phyloP scores from a whole-genome alignment of 225 moss, liverwort and hornwort genomes.

The Lunularia cruciata region DNA sequence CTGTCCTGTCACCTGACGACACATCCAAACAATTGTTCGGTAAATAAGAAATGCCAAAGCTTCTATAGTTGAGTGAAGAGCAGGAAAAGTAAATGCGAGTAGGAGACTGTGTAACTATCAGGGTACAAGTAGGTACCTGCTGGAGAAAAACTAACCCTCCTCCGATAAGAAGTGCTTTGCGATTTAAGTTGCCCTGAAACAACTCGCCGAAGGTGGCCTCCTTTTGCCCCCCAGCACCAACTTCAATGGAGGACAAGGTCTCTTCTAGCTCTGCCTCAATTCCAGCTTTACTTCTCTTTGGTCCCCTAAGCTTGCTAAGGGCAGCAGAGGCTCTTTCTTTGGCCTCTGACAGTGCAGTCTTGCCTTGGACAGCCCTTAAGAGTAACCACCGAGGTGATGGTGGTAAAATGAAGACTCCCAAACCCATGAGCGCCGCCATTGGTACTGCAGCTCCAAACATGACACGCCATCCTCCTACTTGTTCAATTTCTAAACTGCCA shows the following conservation, averaged over 20 bases:
- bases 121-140: constrained; percentile 42
- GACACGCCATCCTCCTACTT: constrained; percentile 78
- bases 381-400: constrained; percentile 90
- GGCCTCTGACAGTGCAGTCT: constrained; percentile 27
- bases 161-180: constrained; percentile 74
- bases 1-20: constrained; percentile 67
- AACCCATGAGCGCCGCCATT: constrained; percentile 71
- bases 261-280: constrained; percentile 50
- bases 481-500: constrained; percentile 67
- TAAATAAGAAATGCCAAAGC: background rate
- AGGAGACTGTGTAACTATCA: background rate
- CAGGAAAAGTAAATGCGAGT: background rate
- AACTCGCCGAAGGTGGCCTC: constrained; percentile 61
- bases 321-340: constrained; percentile 50
- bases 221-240: constrained; percentile 47
- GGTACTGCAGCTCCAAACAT: constrained; percentile 72
- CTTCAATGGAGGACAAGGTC: constrained; percentile 53
- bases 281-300: constrained; percentile 17
- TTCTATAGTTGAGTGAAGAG: background rate
- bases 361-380: constrained; percentile 67
- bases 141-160: constrained; percentile 85
- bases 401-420: constrained; percentile 77
- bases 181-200: constrained; percentile 71
- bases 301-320: constrained; percentile 57
- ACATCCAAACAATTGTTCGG: background rate